A percentile compares a stretch with the other conserved stretches of the same genome.
phyloP scores from a whole-genome alignment of 257 asterid species.

The Oldenlandia corymbosa region DNA sequence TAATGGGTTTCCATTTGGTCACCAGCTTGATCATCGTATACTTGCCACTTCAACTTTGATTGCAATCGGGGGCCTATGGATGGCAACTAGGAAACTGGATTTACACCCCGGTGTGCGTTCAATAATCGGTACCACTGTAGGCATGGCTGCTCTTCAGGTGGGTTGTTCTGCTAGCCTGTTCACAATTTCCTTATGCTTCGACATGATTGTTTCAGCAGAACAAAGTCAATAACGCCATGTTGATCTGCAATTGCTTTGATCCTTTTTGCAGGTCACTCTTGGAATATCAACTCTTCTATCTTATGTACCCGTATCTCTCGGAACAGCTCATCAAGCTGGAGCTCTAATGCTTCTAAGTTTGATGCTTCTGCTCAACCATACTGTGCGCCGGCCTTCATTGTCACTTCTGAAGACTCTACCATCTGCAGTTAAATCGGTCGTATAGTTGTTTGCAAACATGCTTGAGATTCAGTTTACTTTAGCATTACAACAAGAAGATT shows the following conservation, averaged over 20 bases:
- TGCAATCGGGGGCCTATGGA: constrained; percentile 72
- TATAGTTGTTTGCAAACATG: not conserved
- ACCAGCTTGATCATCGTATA: constrained; percentile 84
- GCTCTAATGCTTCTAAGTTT: constrained; percentile 80
- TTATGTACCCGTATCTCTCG: constrained; percentile 80
- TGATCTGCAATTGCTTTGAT: not conserved
- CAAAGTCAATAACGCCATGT: not conserved
- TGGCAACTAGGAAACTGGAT: constrained; percentile 62
- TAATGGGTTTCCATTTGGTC: not conserved
- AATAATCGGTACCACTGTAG: constrained; percentile 63
- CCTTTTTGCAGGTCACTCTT: constrained; percentile 54
- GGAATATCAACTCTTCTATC: constrained; percentile 77
- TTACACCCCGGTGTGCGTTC: constrained; percentile 75
- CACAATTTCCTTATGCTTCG: not conserved
- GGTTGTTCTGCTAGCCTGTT: not conserved
- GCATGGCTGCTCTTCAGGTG: constrained; percentile 94
- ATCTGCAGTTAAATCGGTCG: constrained; percentile 36
- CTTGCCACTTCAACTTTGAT: constrained; percentile 84
- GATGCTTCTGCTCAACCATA: constrained; percentile 85
- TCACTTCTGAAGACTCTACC: constrained; percentile 76
- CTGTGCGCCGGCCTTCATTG: constrained; percentile 70
- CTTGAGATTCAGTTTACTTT: not conserved
- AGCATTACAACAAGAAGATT: too few relatives aligned
- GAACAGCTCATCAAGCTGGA: constrained; percentile 94
- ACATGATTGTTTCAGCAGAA: not conserved